Evolutionary conservation across 148 eudicot species (phyloP).

Genomic region (Rhododendron kiyosumense): DNA sequence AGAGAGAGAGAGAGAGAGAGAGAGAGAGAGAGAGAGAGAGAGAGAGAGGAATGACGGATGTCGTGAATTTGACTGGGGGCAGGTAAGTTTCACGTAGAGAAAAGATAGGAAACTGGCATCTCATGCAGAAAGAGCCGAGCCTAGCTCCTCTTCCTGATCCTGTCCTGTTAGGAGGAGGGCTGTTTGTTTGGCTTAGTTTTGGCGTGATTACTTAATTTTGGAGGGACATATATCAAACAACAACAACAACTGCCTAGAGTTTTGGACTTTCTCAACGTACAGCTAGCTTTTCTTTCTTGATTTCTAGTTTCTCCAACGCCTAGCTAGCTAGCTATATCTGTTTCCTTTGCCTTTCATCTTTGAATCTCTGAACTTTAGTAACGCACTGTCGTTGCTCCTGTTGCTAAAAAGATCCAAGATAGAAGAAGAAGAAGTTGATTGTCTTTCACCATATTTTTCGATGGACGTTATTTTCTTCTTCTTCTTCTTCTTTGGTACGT

Average conservation of each 20-base stretch:
- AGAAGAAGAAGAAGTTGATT: background rate
- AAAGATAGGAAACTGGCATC: background rate
- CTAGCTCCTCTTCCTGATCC: background rate
- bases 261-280: background rate
- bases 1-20: background rate
- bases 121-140: slow-evolving; percentile 12
- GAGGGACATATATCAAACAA: background rate
- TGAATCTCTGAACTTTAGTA: background rate
- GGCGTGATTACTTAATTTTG: slow-evolving; percentile 2
- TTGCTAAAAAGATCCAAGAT: background rate
- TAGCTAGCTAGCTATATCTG: background rate
- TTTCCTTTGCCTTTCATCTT: background rate
- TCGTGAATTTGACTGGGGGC: slow-evolving; percentile 11
- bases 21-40: background rate
- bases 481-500: background rate
- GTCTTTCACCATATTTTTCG: background rate
- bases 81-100: background rate
- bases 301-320: background rate
- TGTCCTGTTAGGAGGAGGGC: background rate
- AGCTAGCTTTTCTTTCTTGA: background rate
- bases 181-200: background rate
- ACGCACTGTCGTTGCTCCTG: background rate
- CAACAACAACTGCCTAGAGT: background rate
- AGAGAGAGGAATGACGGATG: background rate
- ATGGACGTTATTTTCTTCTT: background rate